Evolutionary conservation across 768 basidiomycete species (phyloP), one percentile per base, ranked within the genome.

Genomic region (Lyophyllum decastes): DNA sequence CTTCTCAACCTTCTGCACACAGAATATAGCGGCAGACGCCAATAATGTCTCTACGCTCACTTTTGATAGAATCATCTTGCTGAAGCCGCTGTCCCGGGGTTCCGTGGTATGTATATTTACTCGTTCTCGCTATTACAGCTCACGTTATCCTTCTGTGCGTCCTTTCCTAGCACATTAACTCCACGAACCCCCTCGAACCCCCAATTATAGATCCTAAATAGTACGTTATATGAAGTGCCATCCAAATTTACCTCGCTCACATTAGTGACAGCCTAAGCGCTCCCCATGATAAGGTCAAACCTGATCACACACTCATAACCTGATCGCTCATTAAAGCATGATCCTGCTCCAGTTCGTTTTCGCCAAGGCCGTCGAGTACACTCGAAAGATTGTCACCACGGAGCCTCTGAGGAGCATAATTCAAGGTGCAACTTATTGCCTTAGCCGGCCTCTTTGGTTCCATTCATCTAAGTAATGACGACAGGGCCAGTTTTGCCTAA

Each of bases 321-420:
- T n/a, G n/a, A n/a, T n/a, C n/a, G n/a, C n/a, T n/a, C n/a, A n/a
- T 7, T 12, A 38, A 30, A 12, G 6, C 16, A n/a, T n/a, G 35
- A 6, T 4, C 30, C 24, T 19, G 22, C 21, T 6, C n/a, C 26
- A 61, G 61, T 61, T 61, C 27, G 40, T 54, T 27, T 49, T 61
- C 14, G 61, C 61, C n/a, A 61, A 61, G 27, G 57, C 57, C 17
- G 50, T 61, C 21, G 57, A 61, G 35, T 58, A 61, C 33, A 61
- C 61, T 24, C 50, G 61, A 30, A 61, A 27, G 8, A 44, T 61
- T 7, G 52, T 25, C 22, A 44, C n/a, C 10, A 61, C 57, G 11
- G 61, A 61, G 19, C 61, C 61, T 14, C 40, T 61, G 5, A 58
- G 52, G 19, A 55, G 50, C 50, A 33, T 58, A 2, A 52, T 61